Conservation (phyloP, 169 alveolate genomes). For the Eimeria sp. region DNA sequence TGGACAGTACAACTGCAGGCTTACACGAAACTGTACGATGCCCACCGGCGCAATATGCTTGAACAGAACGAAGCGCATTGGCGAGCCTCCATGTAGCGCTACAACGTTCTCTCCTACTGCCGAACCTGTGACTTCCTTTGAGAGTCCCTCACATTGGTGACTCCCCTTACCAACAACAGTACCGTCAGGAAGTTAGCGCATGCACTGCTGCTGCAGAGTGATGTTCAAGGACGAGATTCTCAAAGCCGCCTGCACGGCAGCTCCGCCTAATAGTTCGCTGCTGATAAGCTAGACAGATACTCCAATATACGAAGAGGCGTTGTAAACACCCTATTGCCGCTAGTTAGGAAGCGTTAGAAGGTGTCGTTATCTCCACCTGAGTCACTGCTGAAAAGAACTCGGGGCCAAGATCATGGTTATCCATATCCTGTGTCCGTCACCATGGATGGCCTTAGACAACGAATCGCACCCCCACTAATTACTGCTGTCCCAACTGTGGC, state of each 20-base stretch:
- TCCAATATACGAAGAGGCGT: neutral
- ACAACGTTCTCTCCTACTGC: too few species aligned
- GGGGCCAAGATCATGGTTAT: neutral
- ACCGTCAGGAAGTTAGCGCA: too few species aligned
- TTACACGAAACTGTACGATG: neutral
- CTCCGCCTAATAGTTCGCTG: neutral
- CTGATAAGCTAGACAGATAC: neutral
- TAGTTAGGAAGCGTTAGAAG: neutral
- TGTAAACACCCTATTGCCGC: neutral
- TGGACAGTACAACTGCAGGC: neutral
- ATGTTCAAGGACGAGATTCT: neutral
- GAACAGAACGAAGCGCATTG: too few species aligned
- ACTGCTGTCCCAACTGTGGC: too few species aligned
- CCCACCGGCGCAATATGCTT: neutral
- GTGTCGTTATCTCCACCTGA: neutral
- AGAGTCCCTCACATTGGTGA: too few species aligned
- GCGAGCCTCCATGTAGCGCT: too few species aligned
- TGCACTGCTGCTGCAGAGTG: neutral
- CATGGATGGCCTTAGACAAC: neutral
- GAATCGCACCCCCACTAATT: neutral
- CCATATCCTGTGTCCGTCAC: too few species aligned
- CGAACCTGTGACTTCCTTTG: too few species aligned
- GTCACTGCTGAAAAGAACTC: neutral
- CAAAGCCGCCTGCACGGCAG: neutral
- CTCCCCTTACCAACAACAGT: too few species aligned